These are phyloP conservation scores for Citrus glauca DNA, from an alignment of 345 rosid species.

Conservation along the genomic window DNA sequence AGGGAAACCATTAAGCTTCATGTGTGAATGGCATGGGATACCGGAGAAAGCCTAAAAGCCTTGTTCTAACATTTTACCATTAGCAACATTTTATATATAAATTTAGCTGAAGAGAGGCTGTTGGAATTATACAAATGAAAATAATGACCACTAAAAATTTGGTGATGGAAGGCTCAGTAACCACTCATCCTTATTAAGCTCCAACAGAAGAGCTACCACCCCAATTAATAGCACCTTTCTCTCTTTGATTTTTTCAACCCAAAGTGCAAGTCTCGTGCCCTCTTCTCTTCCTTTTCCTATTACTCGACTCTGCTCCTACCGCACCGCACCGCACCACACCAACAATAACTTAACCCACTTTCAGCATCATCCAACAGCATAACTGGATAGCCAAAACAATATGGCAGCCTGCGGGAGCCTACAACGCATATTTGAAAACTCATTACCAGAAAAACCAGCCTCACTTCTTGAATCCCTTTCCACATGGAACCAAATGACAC, in stretches of 20 bases:
- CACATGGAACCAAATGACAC: slow-evolving; percentile 57
- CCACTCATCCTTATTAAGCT: slow-evolving; percentile 41
- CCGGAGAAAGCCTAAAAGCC: too few relatives aligned
- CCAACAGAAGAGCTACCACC: slow-evolving; percentile 16
- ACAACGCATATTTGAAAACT: slow-evolving; percentile 60
- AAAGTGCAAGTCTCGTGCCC: slow-evolving; percentile 26
- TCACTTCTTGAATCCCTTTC: slow-evolving; percentile 54
- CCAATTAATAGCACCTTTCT: slow-evolving; percentile 27
- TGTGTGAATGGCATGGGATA: neutral
- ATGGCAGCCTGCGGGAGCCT: slow-evolving; percentile 81
- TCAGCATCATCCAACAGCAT: neutral
- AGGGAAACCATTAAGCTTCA: neutral
- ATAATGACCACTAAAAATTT: slow-evolving; percentile 39
- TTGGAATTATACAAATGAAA: neutral
- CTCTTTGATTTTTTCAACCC: slow-evolving; percentile 36
- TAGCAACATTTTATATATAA: too few relatives aligned
- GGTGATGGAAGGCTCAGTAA: slow-evolving; percentile 17
- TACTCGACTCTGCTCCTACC: neutral
- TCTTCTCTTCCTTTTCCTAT: neutral
- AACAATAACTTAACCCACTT: slow-evolving; percentile 5
- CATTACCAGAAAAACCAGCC: slow-evolving; percentile 43
- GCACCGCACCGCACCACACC: neutral
- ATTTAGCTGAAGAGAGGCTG: neutral
- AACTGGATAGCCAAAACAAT: slow-evolving; percentile 17
- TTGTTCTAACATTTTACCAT: too few relatives aligned